phyloP scores from a whole-genome alignment of 2,329 filamentous ascomycete genomes.

The Aureobasidium leucospermi region DNA sequence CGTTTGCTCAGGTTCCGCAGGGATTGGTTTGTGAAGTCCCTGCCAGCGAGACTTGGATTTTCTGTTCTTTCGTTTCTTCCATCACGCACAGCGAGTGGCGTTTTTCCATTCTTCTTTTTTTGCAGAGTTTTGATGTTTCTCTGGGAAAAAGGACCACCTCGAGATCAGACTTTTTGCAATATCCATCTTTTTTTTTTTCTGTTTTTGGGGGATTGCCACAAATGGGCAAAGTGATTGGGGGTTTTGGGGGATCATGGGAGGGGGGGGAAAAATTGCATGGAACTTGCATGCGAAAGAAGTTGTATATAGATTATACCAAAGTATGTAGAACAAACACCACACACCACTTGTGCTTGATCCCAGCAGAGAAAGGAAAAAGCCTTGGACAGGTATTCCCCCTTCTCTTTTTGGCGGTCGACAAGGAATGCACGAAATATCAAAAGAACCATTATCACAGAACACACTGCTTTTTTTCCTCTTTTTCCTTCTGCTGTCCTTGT shows the following conservation, averaged over 20 bases:
- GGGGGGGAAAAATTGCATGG: neutral
- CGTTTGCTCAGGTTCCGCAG: neutral
- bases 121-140: neutral
- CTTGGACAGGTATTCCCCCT: too few relatives aligned
- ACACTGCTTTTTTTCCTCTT: too few relatives aligned
- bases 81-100: neutral
- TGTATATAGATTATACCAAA: constrained; percentile 12
- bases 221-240: too few relatives aligned
- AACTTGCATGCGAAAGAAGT: neutral
- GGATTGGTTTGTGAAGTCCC: neutral
- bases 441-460: neutral
- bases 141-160: too few relatives aligned
- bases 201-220: neutral
- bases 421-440: neutral
- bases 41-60: neutral
- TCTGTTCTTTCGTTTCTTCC: neutral
- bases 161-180: neutral
- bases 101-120: neutral
- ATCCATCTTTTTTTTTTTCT: neutral
- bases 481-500: too few relatives aligned
- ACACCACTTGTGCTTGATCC: neutral
- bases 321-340: constrained; percentile 5
- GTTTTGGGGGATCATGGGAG: neutral
- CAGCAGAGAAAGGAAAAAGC: neutral
- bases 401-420: too few relatives aligned